A percentile compares a stretch with the other conserved stretches of the same genome.
These are phyloP conservation scores for Trametes punicea DNA, from an alignment of 768 basidiomycete genomes.

Conservation along the genomic window DNA sequence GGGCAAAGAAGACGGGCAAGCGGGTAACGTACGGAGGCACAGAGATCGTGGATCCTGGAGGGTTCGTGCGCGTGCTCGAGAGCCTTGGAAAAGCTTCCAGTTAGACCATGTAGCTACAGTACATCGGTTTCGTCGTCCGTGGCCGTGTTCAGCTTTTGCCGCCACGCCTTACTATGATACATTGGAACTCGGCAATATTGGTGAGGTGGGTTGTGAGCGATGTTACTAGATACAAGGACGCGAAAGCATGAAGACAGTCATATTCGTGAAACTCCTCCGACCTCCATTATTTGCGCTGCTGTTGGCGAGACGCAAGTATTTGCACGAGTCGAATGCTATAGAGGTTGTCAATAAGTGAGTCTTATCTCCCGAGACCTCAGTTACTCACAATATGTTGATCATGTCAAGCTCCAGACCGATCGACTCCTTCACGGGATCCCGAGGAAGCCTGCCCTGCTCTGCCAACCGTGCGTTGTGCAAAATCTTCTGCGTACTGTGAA, in stretches of 20 bases:
- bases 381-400: slow-evolving; percentile 81
- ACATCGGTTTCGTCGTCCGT: background rate
- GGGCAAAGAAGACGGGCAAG: slow-evolving; percentile 81
- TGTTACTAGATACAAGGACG: background rate
- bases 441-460: slow-evolving; percentile 59
- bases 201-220: background rate
- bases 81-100: slow-evolving; percentile 48
- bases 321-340: slow-evolving; percentile 76
- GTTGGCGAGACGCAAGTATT: slow-evolving; percentile 67
- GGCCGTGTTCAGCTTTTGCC: no score
- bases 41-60: slow-evolving; percentile 87
- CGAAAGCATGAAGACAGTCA: slow-evolving; percentile 1
- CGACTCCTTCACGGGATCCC: slow-evolving; percentile 77
- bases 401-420: slow-evolving; percentile 80
- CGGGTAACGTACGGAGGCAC: slow-evolving; percentile 93
- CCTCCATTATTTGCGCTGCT: slow-evolving; percentile 43
- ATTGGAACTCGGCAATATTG: background rate
- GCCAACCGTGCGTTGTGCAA: slow-evolving; percentile 71
- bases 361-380: background rate
- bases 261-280: background rate
- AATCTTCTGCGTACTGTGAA: slow-evolving; percentile 76
- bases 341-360: background rate
- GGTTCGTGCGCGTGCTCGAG: slow-evolving; percentile 73
- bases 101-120: background rate
- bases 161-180: background rate